These are phyloP conservation scores for Rusavskia elegans DNA, from an alignment of 495 filamentous ascomycete species.

Conservation along the genomic window DNA sequence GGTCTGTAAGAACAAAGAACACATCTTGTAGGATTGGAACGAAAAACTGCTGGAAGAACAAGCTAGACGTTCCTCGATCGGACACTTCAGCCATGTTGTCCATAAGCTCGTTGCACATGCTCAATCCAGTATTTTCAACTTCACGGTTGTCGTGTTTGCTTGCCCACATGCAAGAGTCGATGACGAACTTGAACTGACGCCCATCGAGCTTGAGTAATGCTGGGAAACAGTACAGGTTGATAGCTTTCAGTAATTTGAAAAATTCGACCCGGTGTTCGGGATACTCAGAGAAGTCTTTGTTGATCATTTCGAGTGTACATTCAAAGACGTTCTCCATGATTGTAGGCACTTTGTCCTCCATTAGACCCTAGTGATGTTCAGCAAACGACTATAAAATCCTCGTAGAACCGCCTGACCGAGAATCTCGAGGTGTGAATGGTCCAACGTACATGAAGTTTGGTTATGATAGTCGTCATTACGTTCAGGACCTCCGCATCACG, in stretches of 20 bases:
- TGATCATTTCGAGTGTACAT: conserved; percentile 98
- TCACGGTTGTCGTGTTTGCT: conserved; percentile 99
- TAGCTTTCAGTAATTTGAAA: conserved; percentile 87
- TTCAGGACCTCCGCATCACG: conserved; percentile 93
- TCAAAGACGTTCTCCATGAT: conserved; percentile 99
- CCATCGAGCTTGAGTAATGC: conserved; percentile 86
- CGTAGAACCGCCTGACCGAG: conserved; percentile 17
- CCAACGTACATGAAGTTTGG: conserved; percentile 78
- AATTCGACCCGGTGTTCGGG: conserved; percentile 97
- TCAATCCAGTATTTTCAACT: conserved; percentile 92
- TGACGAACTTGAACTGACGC: conserved; percentile 96
- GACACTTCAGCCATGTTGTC: conserved; percentile 89
- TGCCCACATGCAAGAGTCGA: conserved; percentile 98
- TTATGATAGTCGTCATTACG: conserved; percentile 94
- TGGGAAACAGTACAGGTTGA: conserved; percentile 93
- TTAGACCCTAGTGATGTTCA: conserved; percentile 47
- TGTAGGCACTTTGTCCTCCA: conserved; percentile 93
- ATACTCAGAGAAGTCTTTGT: conserved; percentile 99
- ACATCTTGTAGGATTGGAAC: conserved; percentile 91
- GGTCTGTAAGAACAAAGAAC: conserved; percentile 95
- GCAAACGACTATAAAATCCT: conserved; percentile 8
- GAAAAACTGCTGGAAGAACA: conserved; percentile 96
- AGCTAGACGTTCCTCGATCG: conserved; percentile 65
- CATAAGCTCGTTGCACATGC: conserved; percentile 97
- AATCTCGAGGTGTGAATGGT: conserved; percentile 26